A percentile compares a stretch with the other conserved stretches of the same genome.
These are phyloP conservation scores for Moniliella sp. DNA, from an alignment of 1,284 basidiomycete species.

Conservation along the genomic window DNA sequence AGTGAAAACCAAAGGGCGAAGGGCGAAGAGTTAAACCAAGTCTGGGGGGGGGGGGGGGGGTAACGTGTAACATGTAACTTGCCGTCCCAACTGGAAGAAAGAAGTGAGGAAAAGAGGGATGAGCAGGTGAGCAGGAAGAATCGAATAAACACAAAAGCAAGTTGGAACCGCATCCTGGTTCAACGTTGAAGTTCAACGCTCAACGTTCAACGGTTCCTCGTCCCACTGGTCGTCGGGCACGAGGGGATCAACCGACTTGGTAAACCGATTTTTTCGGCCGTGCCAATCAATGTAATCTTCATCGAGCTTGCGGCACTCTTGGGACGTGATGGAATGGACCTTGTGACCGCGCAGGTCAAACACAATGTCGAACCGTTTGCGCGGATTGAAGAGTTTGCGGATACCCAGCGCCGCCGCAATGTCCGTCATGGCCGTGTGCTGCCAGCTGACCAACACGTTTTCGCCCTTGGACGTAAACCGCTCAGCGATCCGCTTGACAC, in stretches of 20 bases:
- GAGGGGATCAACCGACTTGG: not conserved
- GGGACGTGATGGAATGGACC: constrained; percentile 2
- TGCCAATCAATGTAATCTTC: constrained; percentile 3
- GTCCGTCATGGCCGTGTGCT: constrained; percentile 4
- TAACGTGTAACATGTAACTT: not conserved
- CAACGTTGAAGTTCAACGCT: no score
- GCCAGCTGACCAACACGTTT: constrained; percentile 4
- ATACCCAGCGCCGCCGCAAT: constrained; percentile 4
- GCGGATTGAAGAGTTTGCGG: constrained; percentile 2
- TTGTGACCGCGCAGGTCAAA: constrained; percentile 2
- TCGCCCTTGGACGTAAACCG: not conserved
- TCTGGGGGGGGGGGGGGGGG: no score
- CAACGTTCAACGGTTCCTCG: not conserved
- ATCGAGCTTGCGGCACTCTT: constrained; percentile 5
- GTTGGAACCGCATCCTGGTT: no score
- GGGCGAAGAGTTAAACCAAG: no score
- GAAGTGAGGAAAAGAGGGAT: no score
- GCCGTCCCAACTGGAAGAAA: no score
- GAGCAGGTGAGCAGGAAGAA: no score
- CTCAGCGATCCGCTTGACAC: constrained; percentile 1
- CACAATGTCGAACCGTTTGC: constrained; percentile 4
- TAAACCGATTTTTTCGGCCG: no score
- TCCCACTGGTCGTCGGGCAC: no score
- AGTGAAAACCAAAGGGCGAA: no score
- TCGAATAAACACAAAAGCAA: no score